Percentiles rank a stretch among this genome's conserved stretches.
Evolutionary conservation across 2,329 filamentous ascomycete species (phyloP).

Genomic region (Fusarium pseudoanthophilum): DNA sequence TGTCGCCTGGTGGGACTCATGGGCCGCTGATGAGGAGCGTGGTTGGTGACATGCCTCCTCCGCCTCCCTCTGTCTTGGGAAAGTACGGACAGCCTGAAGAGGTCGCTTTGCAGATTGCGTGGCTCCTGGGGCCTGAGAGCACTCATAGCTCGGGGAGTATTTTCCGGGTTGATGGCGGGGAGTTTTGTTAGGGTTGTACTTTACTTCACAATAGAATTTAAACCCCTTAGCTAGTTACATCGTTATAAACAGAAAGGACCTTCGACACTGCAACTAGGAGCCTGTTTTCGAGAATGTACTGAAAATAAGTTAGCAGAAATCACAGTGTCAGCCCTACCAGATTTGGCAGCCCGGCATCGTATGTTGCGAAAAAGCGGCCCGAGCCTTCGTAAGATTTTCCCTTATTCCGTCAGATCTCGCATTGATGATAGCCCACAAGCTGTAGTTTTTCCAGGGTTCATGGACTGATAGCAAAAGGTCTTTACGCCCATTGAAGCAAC

Average conservation of each 20-base stretch:
- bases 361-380: neutral
- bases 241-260: no score
- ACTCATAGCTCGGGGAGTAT: neutral
- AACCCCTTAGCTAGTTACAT: no score
- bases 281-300: neutral
- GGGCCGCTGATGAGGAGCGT: neutral
- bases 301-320: neutral
- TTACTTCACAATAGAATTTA: no score
- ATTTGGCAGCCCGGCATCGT: neutral
- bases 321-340: neutral
- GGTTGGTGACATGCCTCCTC: neutral
- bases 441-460: neutral
- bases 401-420: neutral
- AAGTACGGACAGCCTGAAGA: neutral
- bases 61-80: neutral
- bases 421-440: neutral
- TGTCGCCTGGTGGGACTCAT: neutral
- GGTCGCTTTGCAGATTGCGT: neutral
- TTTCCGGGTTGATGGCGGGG: neutral
- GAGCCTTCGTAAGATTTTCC: neutral
- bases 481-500: neutral
- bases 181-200: neutral
- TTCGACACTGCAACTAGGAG: no score
- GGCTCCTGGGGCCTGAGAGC: neutral
- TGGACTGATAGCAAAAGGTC: neutral